phyloP scores from a whole-genome alignment of 805 yeast genomes.

The Kodamaea leandrae region DNA sequence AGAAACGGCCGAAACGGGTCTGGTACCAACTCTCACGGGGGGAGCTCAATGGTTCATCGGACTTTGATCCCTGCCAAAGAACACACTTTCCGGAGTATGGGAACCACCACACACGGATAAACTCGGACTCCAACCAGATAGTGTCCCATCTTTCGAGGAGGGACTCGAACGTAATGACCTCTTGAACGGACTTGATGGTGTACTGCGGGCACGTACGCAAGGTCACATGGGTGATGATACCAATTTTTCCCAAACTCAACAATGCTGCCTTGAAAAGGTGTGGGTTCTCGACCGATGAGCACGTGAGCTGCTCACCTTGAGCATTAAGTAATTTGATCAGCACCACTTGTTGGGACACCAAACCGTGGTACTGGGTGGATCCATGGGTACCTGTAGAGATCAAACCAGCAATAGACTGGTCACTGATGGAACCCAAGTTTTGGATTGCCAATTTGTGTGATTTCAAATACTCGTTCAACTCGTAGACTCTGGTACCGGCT shows the following conservation, averaged over 20 bases:
- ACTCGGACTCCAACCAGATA: slow-evolving; percentile 88
- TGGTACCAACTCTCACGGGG: slow-evolving; percentile 86
- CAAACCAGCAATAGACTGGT: slow-evolving; percentile 92
- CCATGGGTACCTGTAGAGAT: slow-evolving; percentile 98
- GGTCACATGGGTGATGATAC: slow-evolving; percentile 83
- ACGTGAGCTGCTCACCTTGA: slow-evolving; percentile 64
- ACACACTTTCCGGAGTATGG: slow-evolving; percentile 87
- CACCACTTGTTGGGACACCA: slow-evolving; percentile 85
- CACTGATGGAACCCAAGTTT: slow-evolving; percentile 89
- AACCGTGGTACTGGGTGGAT: slow-evolving; percentile 87
- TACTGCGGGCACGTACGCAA: slow-evolving; percentile 81
- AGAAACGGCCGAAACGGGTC: slow-evolving; percentile 68
- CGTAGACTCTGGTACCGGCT: slow-evolving; percentile 81
- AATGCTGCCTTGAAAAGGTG: slow-evolving; percentile 78
- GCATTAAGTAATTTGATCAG: slow-evolving; percentile 73
- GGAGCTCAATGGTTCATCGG: slow-evolving; percentile 57
- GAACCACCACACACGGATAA: slow-evolving; percentile 95
- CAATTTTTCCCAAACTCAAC: slow-evolving; percentile 86
- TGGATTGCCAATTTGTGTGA: slow-evolving; percentile 74
- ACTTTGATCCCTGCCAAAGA: slow-evolving; percentile 85
- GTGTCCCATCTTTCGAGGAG: slow-evolving; percentile 70
- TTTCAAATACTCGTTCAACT: slow-evolving; percentile 66
- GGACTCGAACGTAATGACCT: slow-evolving; percentile 74
- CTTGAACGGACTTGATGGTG: slow-evolving; percentile 76
- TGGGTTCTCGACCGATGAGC: slow-evolving; percentile 61